Evolutionary conservation across 306 rosid genomes (phyloP).

Genomic region (Erythrophleum fordii): DNA sequence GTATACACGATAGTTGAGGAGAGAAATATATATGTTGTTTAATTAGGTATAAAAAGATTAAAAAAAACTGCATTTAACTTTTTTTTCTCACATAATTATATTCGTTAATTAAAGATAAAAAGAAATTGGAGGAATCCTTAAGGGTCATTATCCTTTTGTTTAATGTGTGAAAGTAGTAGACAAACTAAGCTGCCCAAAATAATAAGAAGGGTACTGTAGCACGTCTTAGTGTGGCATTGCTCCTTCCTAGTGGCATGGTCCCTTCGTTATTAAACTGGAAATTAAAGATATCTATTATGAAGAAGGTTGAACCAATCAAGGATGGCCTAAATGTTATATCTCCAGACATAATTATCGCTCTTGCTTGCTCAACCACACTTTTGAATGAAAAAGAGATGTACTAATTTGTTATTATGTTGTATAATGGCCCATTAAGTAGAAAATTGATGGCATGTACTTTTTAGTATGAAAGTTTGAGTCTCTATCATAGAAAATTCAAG

Average conservation of each 20-base stretch:
- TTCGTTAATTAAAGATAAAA: background rate
- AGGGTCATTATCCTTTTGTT: background rate
- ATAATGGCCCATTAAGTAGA: background rate
- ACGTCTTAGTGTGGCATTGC: background rate
- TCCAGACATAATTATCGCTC: background rate
- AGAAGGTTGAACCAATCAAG: background rate
- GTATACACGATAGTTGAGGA: no score
- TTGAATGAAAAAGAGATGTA: background rate
- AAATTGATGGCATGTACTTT: background rate
- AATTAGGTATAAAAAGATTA: no score
- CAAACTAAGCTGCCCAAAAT: background rate
- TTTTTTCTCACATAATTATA: background rate
- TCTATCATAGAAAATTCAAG: background rate
- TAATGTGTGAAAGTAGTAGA: background rate
- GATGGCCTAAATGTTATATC: background rate
- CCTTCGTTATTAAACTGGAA: background rate
- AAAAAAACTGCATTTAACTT: no score
- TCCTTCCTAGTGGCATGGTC: background rate
- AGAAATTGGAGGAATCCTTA: background rate
- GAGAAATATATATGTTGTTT: no score
- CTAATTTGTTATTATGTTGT: no score
- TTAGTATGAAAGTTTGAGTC: background rate
- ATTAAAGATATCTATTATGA: background rate
- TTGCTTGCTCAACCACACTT: background rate
- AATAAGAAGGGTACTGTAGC: background rate